phyloP scores from a whole-genome alignment of 2,329 filamentous ascomycete genomes.

The Sporothrix luriei region DNA sequence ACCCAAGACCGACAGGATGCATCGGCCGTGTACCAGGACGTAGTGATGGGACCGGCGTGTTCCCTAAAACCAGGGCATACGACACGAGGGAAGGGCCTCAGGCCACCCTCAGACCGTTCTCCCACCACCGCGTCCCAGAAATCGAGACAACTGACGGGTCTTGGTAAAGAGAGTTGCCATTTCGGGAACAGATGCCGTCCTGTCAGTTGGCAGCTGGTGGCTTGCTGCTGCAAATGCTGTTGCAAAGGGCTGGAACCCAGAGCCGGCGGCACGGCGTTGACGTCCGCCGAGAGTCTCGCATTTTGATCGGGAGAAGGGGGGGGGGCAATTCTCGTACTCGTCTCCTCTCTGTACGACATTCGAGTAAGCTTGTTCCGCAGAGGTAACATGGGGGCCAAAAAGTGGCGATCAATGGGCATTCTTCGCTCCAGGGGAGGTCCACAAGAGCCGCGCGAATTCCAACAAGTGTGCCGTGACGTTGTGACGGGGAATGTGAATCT shows the following conservation, averaged over 20 bases:
- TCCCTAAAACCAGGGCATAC: not conserved
- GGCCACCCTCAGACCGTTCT: not conserved
- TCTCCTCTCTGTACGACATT: not conserved
- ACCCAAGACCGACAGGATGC: slow-evolving; percentile 5
- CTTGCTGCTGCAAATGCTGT: not conserved
- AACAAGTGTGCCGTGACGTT: not conserved
- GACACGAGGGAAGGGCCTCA: not conserved
- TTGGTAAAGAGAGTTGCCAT: not conserved
- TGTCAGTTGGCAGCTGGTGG: no score
- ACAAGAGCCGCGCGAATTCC: not conserved
- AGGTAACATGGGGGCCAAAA: slow-evolving; percentile 14
- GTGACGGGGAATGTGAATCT: not conserved
- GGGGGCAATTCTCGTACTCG: not conserved
- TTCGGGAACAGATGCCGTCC: not conserved
- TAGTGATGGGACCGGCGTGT: not conserved
- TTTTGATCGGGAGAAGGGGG: no score
- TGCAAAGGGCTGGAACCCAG: not conserved
- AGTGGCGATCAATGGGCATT: not conserved
- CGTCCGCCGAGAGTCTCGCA: not conserved
- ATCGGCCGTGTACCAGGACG: not conserved
- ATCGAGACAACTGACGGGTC: not conserved
- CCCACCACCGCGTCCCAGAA: not conserved
- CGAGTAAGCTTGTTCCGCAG: not conserved
- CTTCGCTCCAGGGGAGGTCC: not conserved
- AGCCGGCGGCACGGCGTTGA: not conserved